Evolutionary conservation across 768 basidiomycete species (phyloP).

Genomic region (Lactifluus piperatus): DNA sequence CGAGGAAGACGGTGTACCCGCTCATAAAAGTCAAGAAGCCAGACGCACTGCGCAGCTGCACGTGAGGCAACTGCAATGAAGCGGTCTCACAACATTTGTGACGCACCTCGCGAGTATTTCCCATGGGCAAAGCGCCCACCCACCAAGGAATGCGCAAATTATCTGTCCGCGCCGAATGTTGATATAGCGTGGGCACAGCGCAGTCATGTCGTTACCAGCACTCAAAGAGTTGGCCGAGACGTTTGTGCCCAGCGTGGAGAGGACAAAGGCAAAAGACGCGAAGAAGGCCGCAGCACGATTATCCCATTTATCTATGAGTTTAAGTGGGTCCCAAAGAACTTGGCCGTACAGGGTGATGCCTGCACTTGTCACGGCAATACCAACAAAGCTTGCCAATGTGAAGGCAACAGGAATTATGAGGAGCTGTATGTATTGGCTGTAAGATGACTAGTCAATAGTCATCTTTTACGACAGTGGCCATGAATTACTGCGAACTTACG

Average conservation of each 20-base stretch:
- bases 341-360: slow-evolving; percentile 62
- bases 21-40: slow-evolving; percentile 72
- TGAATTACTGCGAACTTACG: slow-evolving; percentile 32
- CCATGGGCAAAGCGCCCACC: slow-evolving; percentile 85
- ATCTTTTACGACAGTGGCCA: neutral
- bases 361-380: slow-evolving; percentile 74
- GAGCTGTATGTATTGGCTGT: slow-evolving; percentile 65
- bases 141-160: slow-evolving; percentile 72
- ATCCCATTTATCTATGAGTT: slow-evolving; percentile 72
- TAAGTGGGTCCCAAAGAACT: slow-evolving; percentile 64
- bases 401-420: slow-evolving; percentile 71
- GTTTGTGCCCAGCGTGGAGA: slow-evolving; percentile 57
- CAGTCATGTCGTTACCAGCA: slow-evolving; percentile 82
- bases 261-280: slow-evolving; percentile 59
- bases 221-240: slow-evolving; percentile 72
- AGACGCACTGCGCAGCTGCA: slow-evolving; percentile 33
- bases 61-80: neutral
- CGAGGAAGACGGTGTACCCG: slow-evolving; percentile 80
- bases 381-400: slow-evolving; percentile 68
- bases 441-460: neutral
- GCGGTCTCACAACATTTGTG: slow-evolving; percentile 18
- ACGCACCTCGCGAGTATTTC: slow-evolving; percentile 53
- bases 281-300: slow-evolving; percentile 86
- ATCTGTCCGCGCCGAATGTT: slow-evolving; percentile 72
- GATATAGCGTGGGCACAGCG: slow-evolving; percentile 65